Percentiles rank a stretch among this genome's conserved stretches.
phyloP scores from a whole-genome alignment of 495 filamentous ascomycete genomes.

The Lophiotrema nucula region DNA sequence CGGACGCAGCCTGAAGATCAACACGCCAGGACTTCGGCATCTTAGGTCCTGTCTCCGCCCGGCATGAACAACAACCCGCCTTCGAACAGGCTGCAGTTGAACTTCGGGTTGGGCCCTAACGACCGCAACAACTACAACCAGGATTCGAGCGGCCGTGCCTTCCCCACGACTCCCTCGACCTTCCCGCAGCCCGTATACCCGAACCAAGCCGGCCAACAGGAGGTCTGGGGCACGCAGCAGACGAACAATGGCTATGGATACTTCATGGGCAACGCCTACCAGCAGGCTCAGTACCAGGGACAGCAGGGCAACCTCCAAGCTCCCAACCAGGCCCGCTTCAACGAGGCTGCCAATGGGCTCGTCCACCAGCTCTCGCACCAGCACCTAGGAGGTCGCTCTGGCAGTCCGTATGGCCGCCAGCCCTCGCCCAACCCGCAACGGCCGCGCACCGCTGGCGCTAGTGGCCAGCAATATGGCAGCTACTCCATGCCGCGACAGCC shows the following conservation, averaged over 20 bases:
- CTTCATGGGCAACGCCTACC: slow-evolving; percentile 64
- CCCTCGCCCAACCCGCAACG: slow-evolving; percentile 66
- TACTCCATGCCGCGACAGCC: slow-evolving; percentile 59
- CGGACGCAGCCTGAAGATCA: neutral
- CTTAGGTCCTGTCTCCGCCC: slow-evolving; percentile 1
- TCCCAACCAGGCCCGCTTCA: slow-evolving; percentile 48
- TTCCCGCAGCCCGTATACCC: slow-evolving; percentile 88
- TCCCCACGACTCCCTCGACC: slow-evolving; percentile 94
- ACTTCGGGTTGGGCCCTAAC: slow-evolving; percentile 43
- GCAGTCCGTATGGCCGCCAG: slow-evolving; percentile 67
- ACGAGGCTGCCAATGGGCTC: slow-evolving; percentile 72
- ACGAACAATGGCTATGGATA: slow-evolving; percentile 56
- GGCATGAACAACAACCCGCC: slow-evolving; percentile 31
- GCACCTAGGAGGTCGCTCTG: slow-evolving; percentile 68
- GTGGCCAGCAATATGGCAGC: slow-evolving; percentile 58
- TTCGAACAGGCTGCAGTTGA: slow-evolving; percentile 44
- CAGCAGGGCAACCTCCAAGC: slow-evolving; percentile 53
- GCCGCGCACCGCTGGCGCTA: slow-evolving; percentile 72
- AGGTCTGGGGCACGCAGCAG: slow-evolving; percentile 49
- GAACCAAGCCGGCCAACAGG: slow-evolving; percentile 51
- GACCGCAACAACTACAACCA: slow-evolving; percentile 35
- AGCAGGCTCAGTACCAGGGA: slow-evolving; percentile 59
- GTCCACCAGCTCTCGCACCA: slow-evolving; percentile 97
- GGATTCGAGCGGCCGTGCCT: slow-evolving; percentile 59
- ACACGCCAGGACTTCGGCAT: neutral